phyloP scores from a whole-genome alignment of 768 basidiomycete species.

The Trametes cingulata region DNA sequence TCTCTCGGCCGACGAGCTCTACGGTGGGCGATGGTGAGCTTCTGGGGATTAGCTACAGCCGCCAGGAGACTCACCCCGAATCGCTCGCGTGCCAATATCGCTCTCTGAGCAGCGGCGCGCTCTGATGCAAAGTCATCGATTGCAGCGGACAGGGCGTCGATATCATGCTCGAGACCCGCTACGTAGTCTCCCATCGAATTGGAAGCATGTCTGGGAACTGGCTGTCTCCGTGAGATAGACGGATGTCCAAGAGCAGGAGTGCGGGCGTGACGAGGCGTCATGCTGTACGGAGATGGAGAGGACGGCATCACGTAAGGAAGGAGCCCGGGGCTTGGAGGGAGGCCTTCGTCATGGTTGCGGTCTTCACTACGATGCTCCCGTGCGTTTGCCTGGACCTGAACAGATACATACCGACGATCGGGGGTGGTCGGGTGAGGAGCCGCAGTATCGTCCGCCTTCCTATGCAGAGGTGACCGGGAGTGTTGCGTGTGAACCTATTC shows the following conservation, averaged over 20 bases:
- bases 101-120: constrained; percentile 5
- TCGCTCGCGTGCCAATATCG: not conserved
- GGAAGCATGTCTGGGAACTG: too few relatives aligned
- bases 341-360: not conserved
- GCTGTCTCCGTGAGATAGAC: not conserved
- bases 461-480: not conserved
- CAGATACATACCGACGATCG: not conserved
- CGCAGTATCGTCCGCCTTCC: too few relatives aligned
- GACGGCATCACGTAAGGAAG: not conserved
- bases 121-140: constrained; percentile 6
- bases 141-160: constrained; percentile 5
- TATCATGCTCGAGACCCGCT: not conserved
- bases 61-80: not conserved
- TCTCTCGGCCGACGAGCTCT: not conserved
- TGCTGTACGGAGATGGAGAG: constrained; percentile 10
- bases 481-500: not conserved
- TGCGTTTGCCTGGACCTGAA: not conserved
- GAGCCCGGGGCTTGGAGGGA: constrained; percentile 10
- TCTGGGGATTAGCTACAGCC: too few relatives aligned
- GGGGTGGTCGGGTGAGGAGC: not conserved
- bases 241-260: not conserved
- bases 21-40: too few relatives aligned
- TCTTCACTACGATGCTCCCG: not conserved
- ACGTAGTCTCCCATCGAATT: not conserved
- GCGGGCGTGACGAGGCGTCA: not conserved